Base-by-base conservation (phyloP, 176 grass and related monocot species). In the Avena insularis region DNA sequence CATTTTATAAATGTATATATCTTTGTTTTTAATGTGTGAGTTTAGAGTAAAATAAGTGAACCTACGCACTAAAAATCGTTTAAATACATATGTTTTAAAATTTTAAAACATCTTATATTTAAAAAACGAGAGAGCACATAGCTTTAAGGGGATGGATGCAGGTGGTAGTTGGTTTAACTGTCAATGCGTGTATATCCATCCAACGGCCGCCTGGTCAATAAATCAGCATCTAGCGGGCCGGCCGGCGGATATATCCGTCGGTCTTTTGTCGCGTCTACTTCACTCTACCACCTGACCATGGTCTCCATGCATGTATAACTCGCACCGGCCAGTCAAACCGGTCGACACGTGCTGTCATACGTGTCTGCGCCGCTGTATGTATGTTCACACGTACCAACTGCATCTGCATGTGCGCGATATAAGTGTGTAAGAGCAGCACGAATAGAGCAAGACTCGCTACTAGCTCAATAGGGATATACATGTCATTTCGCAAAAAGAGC, bases 161-260 rank as follows among this genome's bases (percentile, higher is more conserved):
- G 73, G 73, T 76, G 48, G 73, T 3, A 12, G 73, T 76, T 76
- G 73, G 23, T 54, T 8, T 76, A 76, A 76, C 73, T 49, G 48
- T 76, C 73, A 77, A 77, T 55, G 74, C 74, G 17, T 55, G 27
- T 19, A 77, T 77, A 77, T 77, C 74, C 74, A 77, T 55, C 25
- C 49, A 77, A 19, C 74, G 14, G 49, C 48, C 49, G 23, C 21
- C 48, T 76, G 73, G 48, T 2, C 72, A 75, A 75, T 75, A 29
- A 75, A 75, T 75, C 46, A 23, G 38, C 38, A 21, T 72, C 40
- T 46, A 20, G 19, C 36, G 9, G 40, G 19, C 36, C 16, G 29
- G 29, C 33, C 33, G 33, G 33, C 33, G 17, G 19, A 72, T 72
- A 19, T 20, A 31, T 29, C 55, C 19, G 29, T 19, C 13, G 23